These are phyloP conservation scores for Nectriaceae sp. DNA, from an alignment of 2,329 filamentous ascomycete species.

Conservation along the genomic window DNA sequence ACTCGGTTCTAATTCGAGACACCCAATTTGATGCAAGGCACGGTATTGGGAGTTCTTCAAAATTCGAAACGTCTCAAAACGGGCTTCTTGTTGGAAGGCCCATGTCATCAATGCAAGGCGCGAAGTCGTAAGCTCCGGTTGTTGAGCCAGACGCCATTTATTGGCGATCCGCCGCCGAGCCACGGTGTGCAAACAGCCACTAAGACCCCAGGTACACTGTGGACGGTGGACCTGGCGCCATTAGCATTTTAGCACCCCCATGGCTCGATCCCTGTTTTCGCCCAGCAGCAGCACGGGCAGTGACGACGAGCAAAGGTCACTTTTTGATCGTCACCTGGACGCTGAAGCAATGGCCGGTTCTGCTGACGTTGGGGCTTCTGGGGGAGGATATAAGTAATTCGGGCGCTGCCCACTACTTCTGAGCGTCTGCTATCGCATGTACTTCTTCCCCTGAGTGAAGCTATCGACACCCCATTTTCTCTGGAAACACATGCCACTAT, in stretches of 20 bases:
- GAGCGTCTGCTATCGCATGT: background rate
- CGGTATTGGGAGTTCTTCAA: too few species aligned
- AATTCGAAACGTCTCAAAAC: too few species aligned
- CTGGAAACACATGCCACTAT: conserved; percentile 10
- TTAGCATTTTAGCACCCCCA: conserved; percentile 7
- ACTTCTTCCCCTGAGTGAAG: background rate
- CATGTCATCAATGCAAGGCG: too few species aligned
- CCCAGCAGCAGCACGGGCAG: conserved; percentile 8
- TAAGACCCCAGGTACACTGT: conserved; percentile 13
- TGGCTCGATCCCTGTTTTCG: conserved; percentile 28
- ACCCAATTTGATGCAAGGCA: too few species aligned
- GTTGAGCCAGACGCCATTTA: background rate
- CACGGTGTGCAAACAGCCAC: conserved; percentile 27
- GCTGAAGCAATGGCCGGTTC: background rate
- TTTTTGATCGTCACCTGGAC: conserved; percentile 28
- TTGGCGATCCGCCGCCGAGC: background rate
- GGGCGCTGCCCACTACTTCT: background rate
- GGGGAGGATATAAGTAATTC: conserved; percentile 17
- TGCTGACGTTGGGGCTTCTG: background rate
- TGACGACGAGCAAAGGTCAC: conserved; percentile 27
- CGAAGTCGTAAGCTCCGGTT: too few species aligned
- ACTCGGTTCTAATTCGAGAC: too few species aligned
- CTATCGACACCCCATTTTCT: background rate
- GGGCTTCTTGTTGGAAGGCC: too few species aligned
- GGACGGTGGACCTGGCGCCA: conserved; percentile 27